phyloP scores from a whole-genome alignment of 73 alveolate genomes.

The Loxodes magnus region DNA sequence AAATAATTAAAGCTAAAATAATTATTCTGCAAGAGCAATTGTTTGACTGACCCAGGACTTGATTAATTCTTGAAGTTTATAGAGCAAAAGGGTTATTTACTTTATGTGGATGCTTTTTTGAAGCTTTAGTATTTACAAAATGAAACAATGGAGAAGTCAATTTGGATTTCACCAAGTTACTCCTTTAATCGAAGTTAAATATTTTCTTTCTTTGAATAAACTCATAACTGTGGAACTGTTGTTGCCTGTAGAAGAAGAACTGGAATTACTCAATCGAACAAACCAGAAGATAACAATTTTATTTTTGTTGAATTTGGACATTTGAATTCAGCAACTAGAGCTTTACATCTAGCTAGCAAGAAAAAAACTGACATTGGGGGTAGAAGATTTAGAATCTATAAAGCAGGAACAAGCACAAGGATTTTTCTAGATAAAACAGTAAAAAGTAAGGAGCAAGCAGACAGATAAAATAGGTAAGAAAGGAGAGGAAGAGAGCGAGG shows the following conservation, averaged over 20 bases:
- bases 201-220: conserved; percentile 22
- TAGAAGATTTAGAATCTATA: conserved; percentile 62
- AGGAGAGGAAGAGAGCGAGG: background rate
- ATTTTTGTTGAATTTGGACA: conserved; percentile 74
- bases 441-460: conserved; percentile 14
- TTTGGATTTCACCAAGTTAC: conserved; percentile 70
- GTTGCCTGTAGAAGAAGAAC: conserved; percentile 63
- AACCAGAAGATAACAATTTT: conserved; percentile 48
- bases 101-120: conserved; percentile 67
- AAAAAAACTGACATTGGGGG: conserved; percentile 44
- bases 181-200: conserved; percentile 4
- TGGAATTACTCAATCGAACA: conserved; percentile 65
- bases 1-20: conserved; percentile 49
- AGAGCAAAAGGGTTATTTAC: conserved; percentile 29
- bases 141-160: conserved; percentile 67
- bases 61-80: conserved; percentile 31
- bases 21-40: conserved; percentile 61
- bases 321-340: conserved; percentile 71
- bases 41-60: conserved; percentile 55
- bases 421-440: background rate
- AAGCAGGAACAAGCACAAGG: conserved; percentile 82
- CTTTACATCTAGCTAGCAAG: conserved; percentile 70
- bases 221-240: conserved; percentile 69
- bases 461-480: conserved; percentile 11
- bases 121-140: conserved; percentile 47